phyloP scores from a whole-genome alignment of 306 rosid genomes.

The Ammopiptanthus mongolicus region DNA sequence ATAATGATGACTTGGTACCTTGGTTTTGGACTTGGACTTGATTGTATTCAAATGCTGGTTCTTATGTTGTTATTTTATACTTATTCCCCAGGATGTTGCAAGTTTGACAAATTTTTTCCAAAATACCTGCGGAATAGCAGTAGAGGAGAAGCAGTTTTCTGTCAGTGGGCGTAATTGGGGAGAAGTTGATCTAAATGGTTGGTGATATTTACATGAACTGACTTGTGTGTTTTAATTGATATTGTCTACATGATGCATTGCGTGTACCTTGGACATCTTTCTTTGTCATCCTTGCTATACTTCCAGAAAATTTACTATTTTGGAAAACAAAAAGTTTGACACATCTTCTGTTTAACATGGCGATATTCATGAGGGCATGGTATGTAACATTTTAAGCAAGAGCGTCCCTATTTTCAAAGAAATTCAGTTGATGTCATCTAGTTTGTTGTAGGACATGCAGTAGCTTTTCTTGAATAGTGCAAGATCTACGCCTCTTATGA shows the following conservation, averaged over 20 bases:
- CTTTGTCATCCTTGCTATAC: conserved; percentile 14
- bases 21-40: not conserved
- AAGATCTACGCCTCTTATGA: not conserved
- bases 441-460: conserved; percentile 1
- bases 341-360: not conserved
- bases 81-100: conserved; percentile 58
- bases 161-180: conserved; percentile 99
- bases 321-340: not conserved
- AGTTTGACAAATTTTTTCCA: conserved; percentile 78
- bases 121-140: conserved; percentile 60
- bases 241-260: not conserved
- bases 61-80: not conserved
- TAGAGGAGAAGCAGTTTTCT: conserved; percentile 90
- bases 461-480: conserved; percentile 8
- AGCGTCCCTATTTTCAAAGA: not conserved
- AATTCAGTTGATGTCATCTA: not conserved
- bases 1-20: not conserved
- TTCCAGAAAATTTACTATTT: not conserved
- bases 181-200: conserved; percentile 91
- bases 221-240: not conserved
- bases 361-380: not conserved
- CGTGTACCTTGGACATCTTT: not conserved
- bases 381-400: not conserved
- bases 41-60: not conserved
- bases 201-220: conserved; percentile 22